Conservation (phyloP, 2,329 filamentous ascomycete species). For the Alternaria burnsii region DNA sequence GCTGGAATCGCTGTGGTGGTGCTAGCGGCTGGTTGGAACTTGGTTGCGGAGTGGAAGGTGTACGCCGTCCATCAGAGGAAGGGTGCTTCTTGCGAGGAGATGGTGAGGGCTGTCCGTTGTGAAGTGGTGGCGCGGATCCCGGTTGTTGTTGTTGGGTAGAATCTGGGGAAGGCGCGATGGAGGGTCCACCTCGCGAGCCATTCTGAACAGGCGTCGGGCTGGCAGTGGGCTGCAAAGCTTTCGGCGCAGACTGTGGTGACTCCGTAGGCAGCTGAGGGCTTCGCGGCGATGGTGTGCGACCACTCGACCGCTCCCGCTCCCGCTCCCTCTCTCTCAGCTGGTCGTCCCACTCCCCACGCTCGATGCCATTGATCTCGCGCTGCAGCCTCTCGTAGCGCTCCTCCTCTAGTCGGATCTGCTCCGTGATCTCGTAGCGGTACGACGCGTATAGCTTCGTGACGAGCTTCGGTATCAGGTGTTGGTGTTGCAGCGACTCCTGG, state of each 20-base stretch:
- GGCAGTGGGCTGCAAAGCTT: slow-evolving; percentile 18
- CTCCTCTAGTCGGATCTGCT: slow-evolving; percentile 78
- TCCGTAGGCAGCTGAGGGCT: slow-evolving; percentile 37
- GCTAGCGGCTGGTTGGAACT: slow-evolving; percentile 28
- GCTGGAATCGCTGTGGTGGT: slow-evolving; percentile 30
- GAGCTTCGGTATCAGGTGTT: slow-evolving; percentile 73
- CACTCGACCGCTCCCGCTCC: slow-evolving; percentile 19
- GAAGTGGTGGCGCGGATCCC: slow-evolving; percentile 7
- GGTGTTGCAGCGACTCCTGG: slow-evolving; percentile 71
- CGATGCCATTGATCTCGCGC: slow-evolving; percentile 73
- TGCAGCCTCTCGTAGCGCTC: slow-evolving; percentile 69
- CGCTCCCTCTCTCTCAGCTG: slow-evolving; percentile 35
- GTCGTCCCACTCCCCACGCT: slow-evolving; percentile 66
- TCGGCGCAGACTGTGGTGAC: slow-evolving; percentile 37
- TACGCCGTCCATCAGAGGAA: slow-evolving; percentile 21
- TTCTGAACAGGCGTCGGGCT: slow-evolving; percentile 20
- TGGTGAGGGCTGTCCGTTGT: slow-evolving; percentile 29
- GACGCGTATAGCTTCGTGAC: slow-evolving; percentile 77
- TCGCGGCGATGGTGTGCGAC: slow-evolving; percentile 29
- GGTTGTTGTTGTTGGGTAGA: slow-evolving; percentile 6
- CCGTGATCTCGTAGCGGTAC: slow-evolving; percentile 75
- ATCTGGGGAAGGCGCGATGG: slow-evolving; percentile 18
- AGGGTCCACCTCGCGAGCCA: slow-evolving; percentile 16
- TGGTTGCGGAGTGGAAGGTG: slow-evolving; percentile 30
- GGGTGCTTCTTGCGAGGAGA: slow-evolving; percentile 43